These are phyloP conservation scores for Crithidia expoeki DNA, from an alignment of 208 protist genomes.

Conservation along the genomic window DNA sequence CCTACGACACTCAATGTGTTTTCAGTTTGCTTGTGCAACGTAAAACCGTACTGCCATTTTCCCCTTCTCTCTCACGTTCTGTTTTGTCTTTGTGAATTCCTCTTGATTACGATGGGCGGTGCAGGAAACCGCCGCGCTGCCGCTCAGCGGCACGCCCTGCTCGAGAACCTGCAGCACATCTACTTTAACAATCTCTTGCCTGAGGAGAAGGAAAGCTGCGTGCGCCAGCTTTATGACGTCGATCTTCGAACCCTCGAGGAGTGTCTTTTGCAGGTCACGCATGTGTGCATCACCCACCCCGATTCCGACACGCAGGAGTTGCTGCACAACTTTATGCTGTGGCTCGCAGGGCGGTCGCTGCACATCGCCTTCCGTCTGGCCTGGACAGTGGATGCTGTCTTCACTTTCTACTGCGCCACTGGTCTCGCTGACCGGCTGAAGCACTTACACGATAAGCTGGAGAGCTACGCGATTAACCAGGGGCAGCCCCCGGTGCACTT, in stretches of 20 bases:
- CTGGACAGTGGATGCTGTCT: slow-evolving; percentile 79
- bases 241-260: slow-evolving; percentile 64
- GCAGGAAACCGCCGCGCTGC: slow-evolving; percentile 10
- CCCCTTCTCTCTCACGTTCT: background rate
- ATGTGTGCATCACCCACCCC: slow-evolving; percentile 78
- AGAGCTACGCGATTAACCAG: slow-evolving; percentile 90
- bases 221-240: slow-evolving; percentile 67
- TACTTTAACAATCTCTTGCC: slow-evolving; percentile 32
- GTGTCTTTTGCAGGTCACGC: slow-evolving; percentile 79
- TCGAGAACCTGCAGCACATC: slow-evolving; percentile 59
- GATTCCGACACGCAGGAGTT: slow-evolving; percentile 54
- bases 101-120: slow-evolving; percentile 12
- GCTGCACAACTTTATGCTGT: slow-evolving; percentile 76
- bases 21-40: background rate
- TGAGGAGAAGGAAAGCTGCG: slow-evolving; percentile 50
- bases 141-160: slow-evolving; percentile 55
- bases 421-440: slow-evolving; percentile 68
- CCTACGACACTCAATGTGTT: background rate
- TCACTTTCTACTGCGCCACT: slow-evolving; percentile 42
- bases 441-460: slow-evolving; percentile 82
- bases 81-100: background rate
- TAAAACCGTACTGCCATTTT: background rate
- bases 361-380: slow-evolving; percentile 71
- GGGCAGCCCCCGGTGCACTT: slow-evolving; percentile 19
- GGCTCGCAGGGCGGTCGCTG: slow-evolving; percentile 75